Evolutionary conservation across 805 yeast species (phyloP), one percentile per base, ranked within the genome.

Genomic region (Myxozyma mucilagina): DNA sequence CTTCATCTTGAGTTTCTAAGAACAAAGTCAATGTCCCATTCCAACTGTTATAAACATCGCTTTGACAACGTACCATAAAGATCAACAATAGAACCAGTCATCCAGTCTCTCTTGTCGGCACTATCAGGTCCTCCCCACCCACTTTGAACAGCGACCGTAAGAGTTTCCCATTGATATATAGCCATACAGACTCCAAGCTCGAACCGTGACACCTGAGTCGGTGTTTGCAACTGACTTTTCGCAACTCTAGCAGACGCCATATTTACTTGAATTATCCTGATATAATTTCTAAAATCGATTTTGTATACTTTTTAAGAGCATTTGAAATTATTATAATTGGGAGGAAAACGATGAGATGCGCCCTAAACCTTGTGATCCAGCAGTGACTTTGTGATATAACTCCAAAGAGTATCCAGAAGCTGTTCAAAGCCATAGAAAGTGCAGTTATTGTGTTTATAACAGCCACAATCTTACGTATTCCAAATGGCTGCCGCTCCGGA

Each of bases 101-200:
- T 81, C 99, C 99, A 94, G 73, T 94, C 99, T 71, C 99, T 81
- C 74, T 94, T 94, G 42, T 89, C 97, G 0, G 81, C 84, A 13
- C 96, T 87, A 39, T 89, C 88, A 13, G 97, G 85, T 0, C 99
- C 99, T 61, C 99, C 99, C 98, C 99, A 94, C 35, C 80, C 78
- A 72, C 89, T 90, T 5, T 84, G 96, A 9, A 94, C 98, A 0
- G 99, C 99, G 0, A 89, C 87, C 50, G 83, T 80, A 54, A 94
- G 77, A 29, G 88, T 91, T 61, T 91, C 94, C 99, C 99, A 94
- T 60, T 82, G 80, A 73, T 92, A 84, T n/a, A 94, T 75, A 39
- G 89, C 85, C 96, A 92, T 88, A 35, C 97, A 87, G 1, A 90
- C 92, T 10, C 97, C 99, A 13, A 94, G 80, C 75, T 93, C 98